Conservation (phyloP, 106 monocot species). For the Dactylorhiza incarnata region DNA sequence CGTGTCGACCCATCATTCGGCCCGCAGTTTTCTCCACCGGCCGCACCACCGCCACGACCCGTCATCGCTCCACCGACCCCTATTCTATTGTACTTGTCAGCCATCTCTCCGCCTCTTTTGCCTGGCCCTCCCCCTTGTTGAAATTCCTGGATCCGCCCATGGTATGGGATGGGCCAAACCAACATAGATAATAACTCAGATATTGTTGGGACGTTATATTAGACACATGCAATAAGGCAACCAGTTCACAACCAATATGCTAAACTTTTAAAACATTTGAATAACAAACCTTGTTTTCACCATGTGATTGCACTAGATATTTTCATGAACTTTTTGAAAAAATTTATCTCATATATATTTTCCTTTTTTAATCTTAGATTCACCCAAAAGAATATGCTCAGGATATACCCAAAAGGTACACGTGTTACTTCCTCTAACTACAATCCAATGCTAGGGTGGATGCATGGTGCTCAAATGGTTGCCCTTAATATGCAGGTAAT, state of each 20-base stretch:
- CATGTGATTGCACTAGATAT: neutral
- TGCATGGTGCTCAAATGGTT: constrained; percentile 91
- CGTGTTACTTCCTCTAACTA: constrained; percentile 75
- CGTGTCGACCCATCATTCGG: too few species aligned
- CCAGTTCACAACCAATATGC: neutral
- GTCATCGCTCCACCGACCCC: too few species aligned
- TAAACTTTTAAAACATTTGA: neutral
- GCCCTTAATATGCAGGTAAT: constrained; percentile 91
- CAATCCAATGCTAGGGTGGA: constrained; percentile 83
- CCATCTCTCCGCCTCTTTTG: too few species aligned
- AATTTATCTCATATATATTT: neutral
- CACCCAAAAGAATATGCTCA: constrained; percentile 66
- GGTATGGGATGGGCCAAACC: too few species aligned
- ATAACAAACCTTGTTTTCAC: neutral
- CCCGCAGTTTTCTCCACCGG: too few species aligned
- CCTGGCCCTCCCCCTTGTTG: too few species aligned
- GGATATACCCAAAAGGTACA: constrained; percentile 67
- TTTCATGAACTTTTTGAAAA: neutral
- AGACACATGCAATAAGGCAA: neutral
- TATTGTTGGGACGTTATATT: too few species aligned
- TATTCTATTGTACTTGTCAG: too few species aligned
- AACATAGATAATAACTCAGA: too few species aligned
- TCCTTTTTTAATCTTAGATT: constrained; percentile 34
- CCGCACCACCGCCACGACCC: too few species aligned
- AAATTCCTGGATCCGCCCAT: too few species aligned